Evolutionary conservation across 306 rosid genomes (phyloP).

Genomic region (Astragalus glycyphyllos): DNA sequence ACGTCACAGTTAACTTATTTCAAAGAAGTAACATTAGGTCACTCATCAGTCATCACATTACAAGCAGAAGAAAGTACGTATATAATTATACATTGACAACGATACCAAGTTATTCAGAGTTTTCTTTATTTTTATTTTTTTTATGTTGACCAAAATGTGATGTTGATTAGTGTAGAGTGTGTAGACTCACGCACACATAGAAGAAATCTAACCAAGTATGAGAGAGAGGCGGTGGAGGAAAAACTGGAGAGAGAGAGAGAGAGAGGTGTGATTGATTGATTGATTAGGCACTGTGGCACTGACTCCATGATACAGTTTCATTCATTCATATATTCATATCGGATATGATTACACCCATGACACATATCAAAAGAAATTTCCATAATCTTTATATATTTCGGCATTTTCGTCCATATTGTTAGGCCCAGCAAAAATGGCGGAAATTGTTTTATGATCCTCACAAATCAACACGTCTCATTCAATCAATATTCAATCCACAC

Average conservation of each 20-base stretch:
- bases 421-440: slow-evolving; percentile 59
- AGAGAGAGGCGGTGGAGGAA: slow-evolving; percentile 5
- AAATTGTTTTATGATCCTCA: slow-evolving; percentile 38
- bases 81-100: too few relatives aligned
- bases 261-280: neutral
- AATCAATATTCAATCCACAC: slow-evolving; percentile 47
- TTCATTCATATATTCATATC: neutral
- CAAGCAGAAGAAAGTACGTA: too few relatives aligned
- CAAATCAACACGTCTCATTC: slow-evolving; percentile 29
- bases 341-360: slow-evolving; percentile 52
- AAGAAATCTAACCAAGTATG: neutral
- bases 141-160: neutral
- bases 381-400: neutral
- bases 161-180: neutral
- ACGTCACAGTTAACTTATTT: too few relatives aligned
- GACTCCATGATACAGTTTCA: neutral
- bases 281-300: slow-evolving; percentile 52
- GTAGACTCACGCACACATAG: neutral
- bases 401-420: slow-evolving; percentile 43
- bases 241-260: neutral
- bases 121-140: too few relatives aligned
- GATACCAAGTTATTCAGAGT: too few relatives aligned
- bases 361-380: neutral
- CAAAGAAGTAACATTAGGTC: too few relatives aligned
- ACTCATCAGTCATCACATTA: too few relatives aligned